Evolutionary conservation across 495 filamentous ascomycete genomes (phyloP), one percentile per base, ranked within the genome.

Genomic region (Chaetomidium leptoderma): DNA sequence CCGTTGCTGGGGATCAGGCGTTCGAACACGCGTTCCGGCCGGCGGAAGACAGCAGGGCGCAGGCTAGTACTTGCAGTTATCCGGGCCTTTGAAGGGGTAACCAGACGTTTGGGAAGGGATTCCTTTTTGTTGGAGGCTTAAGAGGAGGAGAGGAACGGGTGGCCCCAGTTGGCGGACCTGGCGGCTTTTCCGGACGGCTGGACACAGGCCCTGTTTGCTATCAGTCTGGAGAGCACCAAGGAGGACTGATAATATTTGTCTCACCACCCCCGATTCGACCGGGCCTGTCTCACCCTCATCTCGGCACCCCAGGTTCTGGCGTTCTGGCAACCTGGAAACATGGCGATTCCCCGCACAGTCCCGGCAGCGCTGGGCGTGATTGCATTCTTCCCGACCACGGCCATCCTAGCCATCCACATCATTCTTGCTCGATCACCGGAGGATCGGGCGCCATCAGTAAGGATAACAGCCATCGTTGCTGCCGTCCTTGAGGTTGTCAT

Each of bases 361-460:
- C 66, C 71, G 26, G 62, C 62, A 30, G 67, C 49, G 57, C 65
- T 78, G 63, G 77, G 76, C 49, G 51, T 61, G 17, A 29, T 72
- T 48, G 68, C 76, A 35, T 52, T 71, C 13, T 44, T 78, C 11
- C 67, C 76, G 4, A 78, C 77, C 9, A 67, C 69, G 17, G 71
- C 74, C 16, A 61, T 68, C 26, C 35, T 78, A 21, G 66, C 66
- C 32, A 63, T 76, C 7, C 71, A 77, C 42, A 66, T 71, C 24
- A 65, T 76, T 32, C 63, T 79, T 26, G 73, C 75, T 8, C 67
- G 60, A 17, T 74, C 69, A 47, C 42, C 69, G 49, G 64, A 66
- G 53, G 51, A 61, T 35, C 58, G 63, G 7, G 37, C 64, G n/a
- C 64, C 71, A 0, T 49, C 73, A 4, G 68, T 71, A 21, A 61